Evolutionary conservation across 257 asterid species (phyloP), one percentile per base, ranked within the genome.

Genomic region (Petunia axillaris): DNA sequence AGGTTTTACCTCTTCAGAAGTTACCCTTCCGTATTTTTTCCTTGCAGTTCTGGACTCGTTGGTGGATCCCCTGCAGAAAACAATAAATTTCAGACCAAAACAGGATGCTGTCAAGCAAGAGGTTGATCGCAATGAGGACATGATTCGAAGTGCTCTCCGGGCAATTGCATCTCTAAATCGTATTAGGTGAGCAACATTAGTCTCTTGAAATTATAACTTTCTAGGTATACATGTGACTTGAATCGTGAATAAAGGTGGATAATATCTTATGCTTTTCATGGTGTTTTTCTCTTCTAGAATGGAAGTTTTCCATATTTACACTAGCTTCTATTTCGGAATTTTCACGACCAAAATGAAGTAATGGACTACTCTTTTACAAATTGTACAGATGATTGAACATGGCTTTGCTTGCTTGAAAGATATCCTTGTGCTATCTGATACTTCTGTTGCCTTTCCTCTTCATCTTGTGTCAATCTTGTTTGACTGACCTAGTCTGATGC

Each of bases 71-170:
- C 93, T 96, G 85, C 93, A 96, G 81, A 94, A 89, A 86, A 96
- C 98, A 64, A 89, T 96, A 82, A 90, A 84, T 82, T 96, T 90
- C 84, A 90, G 93, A 87, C 97, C 98, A 41, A 94, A 96, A 85
- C 97, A 89, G 85, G 98, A 91, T 81, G 98, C 99, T 2, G 99
- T 96, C 79, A 93, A 96, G 90, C 99, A 96, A 90, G 99, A 96
- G 87, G 97, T 96, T 78, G 99, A 96, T 78, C 98, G 98, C 63
- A 96, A 96, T 81, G 99, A 96, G 82, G 99, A 94, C 87, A 96
- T 96, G 99, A 91, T 96, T 83, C 89, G 97, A 63, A 96, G 97
- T 85, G 98, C 99, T 83, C 98, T 96, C 76, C 91, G 98, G 35
- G 94, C 92, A 37, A 94, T 96, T 81, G 94, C 98, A 66, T 91